phyloP scores from a whole-genome alignment of 257 asterid species.

The Hygrophila difformis region DNA sequence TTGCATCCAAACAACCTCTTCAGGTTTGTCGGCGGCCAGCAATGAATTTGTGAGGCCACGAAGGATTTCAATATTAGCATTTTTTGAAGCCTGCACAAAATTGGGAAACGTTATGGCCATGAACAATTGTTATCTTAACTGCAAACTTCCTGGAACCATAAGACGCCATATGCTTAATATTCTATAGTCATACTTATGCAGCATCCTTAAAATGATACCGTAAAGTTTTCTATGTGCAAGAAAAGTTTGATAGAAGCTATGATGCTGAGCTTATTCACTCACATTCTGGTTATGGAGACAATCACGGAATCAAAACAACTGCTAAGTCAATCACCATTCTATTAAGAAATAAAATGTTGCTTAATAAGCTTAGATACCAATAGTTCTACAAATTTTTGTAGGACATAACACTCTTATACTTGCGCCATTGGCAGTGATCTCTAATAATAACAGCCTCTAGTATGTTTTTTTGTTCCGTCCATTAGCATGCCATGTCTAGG shows the following conservation, averaged over 20 bases:
- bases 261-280: slow-evolving; percentile 3
- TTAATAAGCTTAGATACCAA: too few relatives aligned
- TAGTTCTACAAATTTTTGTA: too few relatives aligned
- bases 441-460: too few relatives aligned
- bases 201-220: slow-evolving; percentile 3
- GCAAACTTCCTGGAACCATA: background rate
- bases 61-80: slow-evolving; percentile 66
- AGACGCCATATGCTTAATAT: background rate
- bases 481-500: background rate
- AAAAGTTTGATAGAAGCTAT: background rate
- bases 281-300: background rate
- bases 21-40: slow-evolving; percentile 71
- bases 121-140: slow-evolving; percentile 5
- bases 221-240: background rate
- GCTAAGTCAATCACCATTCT: too few relatives aligned
- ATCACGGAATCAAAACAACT: too few relatives aligned
- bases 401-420: too few relatives aligned
- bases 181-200: background rate
- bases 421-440: too few relatives aligned
- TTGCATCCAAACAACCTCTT: slow-evolving; percentile 49
- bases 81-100: slow-evolving; percentile 49
- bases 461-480: too few relatives aligned
- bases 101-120: slow-evolving; percentile 7
- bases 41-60: slow-evolving; percentile 86
- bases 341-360: too few relatives aligned